phyloP scores from a whole-genome alignment of 2,329 filamentous ascomycete species.

The Fusarium verrucosum region DNA sequence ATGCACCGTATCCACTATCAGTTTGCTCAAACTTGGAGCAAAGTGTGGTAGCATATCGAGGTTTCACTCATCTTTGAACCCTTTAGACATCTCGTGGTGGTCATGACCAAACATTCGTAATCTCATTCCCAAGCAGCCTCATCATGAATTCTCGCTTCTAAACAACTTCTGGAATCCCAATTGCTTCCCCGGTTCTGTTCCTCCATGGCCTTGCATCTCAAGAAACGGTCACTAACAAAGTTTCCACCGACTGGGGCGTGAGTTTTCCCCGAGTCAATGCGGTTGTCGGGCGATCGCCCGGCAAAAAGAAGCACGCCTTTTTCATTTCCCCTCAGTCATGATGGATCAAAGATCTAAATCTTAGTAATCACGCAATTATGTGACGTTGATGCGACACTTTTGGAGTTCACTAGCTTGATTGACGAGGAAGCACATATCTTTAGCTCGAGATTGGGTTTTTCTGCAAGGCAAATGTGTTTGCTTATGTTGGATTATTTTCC shows the following conservation, averaged over 20 bases:
- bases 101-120: neutral
- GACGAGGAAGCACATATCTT: neutral
- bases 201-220: constrained; percentile 27
- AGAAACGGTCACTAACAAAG: constrained; percentile 12
- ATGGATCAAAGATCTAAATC: constrained; percentile 21
- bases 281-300: constrained; percentile 47
- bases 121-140: neutral
- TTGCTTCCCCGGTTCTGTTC: neutral
- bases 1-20: constrained; percentile 12
- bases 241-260: constrained; percentile 25
- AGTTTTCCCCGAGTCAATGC: constrained; percentile 25
- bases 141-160: neutral
- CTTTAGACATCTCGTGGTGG: neutral
- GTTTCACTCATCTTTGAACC: neutral
- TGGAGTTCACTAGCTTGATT: neutral
- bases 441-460: neutral
- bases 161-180: neutral
- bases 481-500: neutral
- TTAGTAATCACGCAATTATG: constrained; percentile 38
- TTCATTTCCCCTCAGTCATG: constrained; percentile 34
- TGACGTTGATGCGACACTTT: constrained; percentile 16
- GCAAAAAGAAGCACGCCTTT: constrained; percentile 8
- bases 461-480: neutral
- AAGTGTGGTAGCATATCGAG: neutral
- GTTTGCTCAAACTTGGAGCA: neutral